Evolutionary conservation across 345 rosid genomes (phyloP).

Genomic region (Fremontodendron californicum): DNA sequence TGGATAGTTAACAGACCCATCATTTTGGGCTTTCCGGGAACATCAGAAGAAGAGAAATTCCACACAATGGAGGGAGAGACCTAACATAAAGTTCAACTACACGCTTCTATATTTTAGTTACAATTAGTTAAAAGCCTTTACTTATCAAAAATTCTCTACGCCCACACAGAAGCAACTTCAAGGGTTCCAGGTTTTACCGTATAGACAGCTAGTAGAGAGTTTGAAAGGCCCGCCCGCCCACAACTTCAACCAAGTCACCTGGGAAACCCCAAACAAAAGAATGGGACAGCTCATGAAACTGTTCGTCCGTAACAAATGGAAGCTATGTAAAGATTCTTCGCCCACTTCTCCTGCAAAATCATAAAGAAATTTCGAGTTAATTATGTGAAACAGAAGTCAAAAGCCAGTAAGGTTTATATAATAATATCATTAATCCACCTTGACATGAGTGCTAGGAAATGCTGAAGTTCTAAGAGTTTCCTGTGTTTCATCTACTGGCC

Average conservation of each 20-base stretch:
- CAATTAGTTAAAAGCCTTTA: conserved; percentile 28
- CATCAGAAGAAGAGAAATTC: not conserved
- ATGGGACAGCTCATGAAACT: conserved; percentile 48
- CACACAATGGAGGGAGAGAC: conserved; percentile 3
- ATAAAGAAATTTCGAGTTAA: not conserved
- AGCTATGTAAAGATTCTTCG: conserved; percentile 79
- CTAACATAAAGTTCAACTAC: not conserved
- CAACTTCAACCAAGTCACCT: not conserved
- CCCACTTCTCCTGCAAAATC: conserved; percentile 85
- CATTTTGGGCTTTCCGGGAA: not conserved
- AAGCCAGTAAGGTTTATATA: not conserved
- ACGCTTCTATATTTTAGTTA: conserved; percentile 25
- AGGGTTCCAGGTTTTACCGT: conserved; percentile 4
- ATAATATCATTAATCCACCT: conserved; percentile 49
- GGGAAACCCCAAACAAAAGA: not conserved
- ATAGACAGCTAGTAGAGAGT: not conserved
- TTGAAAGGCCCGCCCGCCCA: not conserved
- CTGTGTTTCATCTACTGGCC: conserved; percentile 79
- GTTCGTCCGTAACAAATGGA: conserved; percentile 87
- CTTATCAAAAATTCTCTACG: conserved; percentile 25
- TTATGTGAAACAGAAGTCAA: not conserved
- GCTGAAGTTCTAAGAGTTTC: conserved; percentile 91
- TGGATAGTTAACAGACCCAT: conserved; percentile 19
- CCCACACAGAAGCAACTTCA: conserved; percentile 12
- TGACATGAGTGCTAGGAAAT: conserved; percentile 87